Percentiles rank a stretch among this genome's conserved stretches.
Evolutionary conservation across 371 early-diverging fungal genomes (phyloP).

Genomic region (Mucor indicus): DNA sequence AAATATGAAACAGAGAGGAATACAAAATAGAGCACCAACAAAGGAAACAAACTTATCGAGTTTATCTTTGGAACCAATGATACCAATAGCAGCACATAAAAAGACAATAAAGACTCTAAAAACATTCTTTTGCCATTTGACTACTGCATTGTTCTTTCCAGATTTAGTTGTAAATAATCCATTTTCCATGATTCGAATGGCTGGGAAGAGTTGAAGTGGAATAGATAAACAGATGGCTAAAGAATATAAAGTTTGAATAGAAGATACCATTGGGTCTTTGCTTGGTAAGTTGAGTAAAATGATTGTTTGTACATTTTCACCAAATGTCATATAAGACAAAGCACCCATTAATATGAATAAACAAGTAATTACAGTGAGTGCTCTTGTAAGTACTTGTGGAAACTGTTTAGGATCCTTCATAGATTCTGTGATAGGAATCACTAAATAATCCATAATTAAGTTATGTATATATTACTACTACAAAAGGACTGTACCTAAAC

Average conservation of each 20-base stretch:
- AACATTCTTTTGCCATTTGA: constrained; percentile 90
- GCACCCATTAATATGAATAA: constrained; percentile 77
- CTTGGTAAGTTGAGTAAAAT: constrained; percentile 78
- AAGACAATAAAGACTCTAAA: constrained; percentile 67
- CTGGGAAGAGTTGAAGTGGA: constrained; percentile 82
- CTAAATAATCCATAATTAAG: constrained; percentile 4
- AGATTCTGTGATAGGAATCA: constrained; percentile 67
- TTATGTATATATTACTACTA: neutral
- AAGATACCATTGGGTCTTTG: constrained; percentile 56
- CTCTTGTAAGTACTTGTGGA: constrained; percentile 61
- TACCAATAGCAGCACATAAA: constrained; percentile 68
- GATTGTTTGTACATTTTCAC: constrained; percentile 73
- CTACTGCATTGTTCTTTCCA: constrained; percentile 61
- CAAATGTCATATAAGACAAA: constrained; percentile 79
- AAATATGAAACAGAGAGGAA: constrained; percentile 77
- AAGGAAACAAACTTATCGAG: constrained; percentile 84
- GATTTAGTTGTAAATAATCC: constrained; percentile 62
- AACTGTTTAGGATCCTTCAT: constrained; percentile 85
- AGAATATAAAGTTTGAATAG: constrained; percentile 77
- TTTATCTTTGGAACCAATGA: constrained; percentile 68
- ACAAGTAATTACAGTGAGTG: constrained; percentile 65
- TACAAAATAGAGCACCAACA: constrained; percentile 63
- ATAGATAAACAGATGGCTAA: constrained; percentile 85
- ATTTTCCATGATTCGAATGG: constrained; percentile 82
- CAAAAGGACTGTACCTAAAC: constrained; percentile 50